Percentiles rank a stretch among this genome's conserved stretches.
phyloP scores from a whole-genome alignment of 805 yeast genomes.

The Saccharomycopsis babjevae region DNA sequence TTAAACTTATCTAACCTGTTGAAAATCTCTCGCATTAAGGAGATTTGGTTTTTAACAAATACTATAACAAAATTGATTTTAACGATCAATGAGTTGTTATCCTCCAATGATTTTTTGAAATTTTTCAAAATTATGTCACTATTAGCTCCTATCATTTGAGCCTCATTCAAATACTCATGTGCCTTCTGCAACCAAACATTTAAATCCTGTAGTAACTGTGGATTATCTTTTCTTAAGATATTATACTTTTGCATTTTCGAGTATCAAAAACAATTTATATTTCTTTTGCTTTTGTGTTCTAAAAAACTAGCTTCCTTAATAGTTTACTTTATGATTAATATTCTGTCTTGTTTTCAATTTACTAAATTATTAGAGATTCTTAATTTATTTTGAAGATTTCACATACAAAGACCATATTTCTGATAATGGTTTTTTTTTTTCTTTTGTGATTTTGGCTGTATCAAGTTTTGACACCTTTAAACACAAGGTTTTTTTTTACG shows the following conservation, averaged over 20 bases:
- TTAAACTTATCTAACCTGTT: slow-evolving; percentile 8
- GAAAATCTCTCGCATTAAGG: slow-evolving; percentile 13
- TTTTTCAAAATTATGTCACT: slow-evolving; percentile 6
- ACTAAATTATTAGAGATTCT: no score
- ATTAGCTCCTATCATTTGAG: slow-evolving; percentile 12
- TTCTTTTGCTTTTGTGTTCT: no score
- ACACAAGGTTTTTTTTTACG: no score
- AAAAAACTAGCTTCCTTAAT: no score
- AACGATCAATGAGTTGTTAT: slow-evolving; percentile 13
- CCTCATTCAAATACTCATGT: slow-evolving; percentile 8
- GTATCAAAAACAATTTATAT: no score
- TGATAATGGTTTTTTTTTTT: no score
- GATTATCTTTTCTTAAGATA: background rate
- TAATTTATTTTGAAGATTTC: no score
- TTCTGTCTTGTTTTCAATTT: no score
- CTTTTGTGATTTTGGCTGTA: no score
- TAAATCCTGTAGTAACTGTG: slow-evolving; percentile 1
- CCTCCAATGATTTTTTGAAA: slow-evolving; percentile 13
- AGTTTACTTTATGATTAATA: no score
- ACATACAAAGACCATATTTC: no score
- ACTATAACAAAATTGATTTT: slow-evolving; percentile 16
- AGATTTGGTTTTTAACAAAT: slow-evolving; percentile 16
- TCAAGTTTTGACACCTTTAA: no score
- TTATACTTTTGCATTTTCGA: background rate
- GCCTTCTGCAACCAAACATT: slow-evolving; percentile 8